Base-by-base conservation (phyloP, 2,329 filamentous ascomycete species). In the Monilinia polystroma region DNA sequence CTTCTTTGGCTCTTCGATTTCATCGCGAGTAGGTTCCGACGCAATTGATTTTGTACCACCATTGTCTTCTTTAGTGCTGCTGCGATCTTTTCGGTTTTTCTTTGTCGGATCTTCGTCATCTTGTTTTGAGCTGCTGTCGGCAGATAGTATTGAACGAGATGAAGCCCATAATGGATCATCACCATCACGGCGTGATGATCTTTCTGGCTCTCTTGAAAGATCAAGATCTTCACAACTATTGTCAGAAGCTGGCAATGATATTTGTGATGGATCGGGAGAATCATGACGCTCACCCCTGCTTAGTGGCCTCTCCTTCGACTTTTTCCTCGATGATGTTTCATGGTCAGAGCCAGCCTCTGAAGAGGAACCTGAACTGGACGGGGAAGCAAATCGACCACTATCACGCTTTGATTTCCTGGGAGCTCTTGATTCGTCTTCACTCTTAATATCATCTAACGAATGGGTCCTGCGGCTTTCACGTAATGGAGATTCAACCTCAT, bases 61-160 rank as follows among this genome's bases (percentile, higher is more conserved):
- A 51, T 78, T 78, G 26, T 84, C 81, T 35, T 84, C 82, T 64
- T 74, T 75, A 52, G 78, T 79, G 57, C 76, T 77, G 53, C 74
- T 77, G 66, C 78, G 77, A 68, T 76, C 76, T 51, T 76, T 75
- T 67, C 74, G 75, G 12, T 67, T 73, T 59, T 72, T 74, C 32
- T 70, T 70, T 5, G n/a, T 32, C n/a, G 45, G 68, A 23, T 73
- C 73, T 52, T 73, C 68, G 35, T 78, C 75, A 32, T 76, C 75
- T 65, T 76, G 73, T 64, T 75, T 74, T 57, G 74, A 74, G 51
- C 58, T 52, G 47, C 58, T 52, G 38, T 7, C 58, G 6, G 84
- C 58, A 7, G 84, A 85, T 6, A 82, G 79, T 16, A 83, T 79
- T 43, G 83, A 85, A 68, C 78, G 80, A 26, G 81, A 78, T 52